phyloP scores from a whole-genome alignment of 1,284 basidiomycete species.

The Bjerkandera adusta region DNA sequence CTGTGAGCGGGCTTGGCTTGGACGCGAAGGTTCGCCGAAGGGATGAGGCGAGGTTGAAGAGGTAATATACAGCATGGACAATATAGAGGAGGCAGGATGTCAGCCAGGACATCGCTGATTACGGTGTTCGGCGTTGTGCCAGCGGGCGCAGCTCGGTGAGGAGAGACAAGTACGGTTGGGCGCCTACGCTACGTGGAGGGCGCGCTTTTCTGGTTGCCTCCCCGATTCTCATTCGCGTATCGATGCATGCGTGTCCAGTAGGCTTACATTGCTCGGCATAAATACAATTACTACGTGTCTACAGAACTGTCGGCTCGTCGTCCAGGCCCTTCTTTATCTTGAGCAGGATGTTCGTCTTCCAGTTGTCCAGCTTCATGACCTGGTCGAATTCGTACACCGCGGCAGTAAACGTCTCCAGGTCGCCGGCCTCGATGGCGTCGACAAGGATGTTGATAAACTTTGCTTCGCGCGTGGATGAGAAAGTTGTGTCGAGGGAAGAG shows the following conservation, averaged over 20 bases:
- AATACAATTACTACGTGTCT: too few relatives aligned
- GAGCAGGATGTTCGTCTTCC: constrained; percentile 89
- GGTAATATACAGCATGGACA: constrained; percentile 56
- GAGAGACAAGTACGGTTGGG: too few relatives aligned
- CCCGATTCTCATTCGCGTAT: background rate
- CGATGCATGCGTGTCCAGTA: background rate
- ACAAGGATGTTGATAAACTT: constrained; percentile 81
- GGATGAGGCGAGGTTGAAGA: constrained; percentile 40
- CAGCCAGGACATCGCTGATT: constrained; percentile 34
- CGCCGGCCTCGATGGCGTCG: constrained; percentile 79
- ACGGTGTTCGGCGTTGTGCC: too few relatives aligned
- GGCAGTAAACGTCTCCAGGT: constrained; percentile 77
- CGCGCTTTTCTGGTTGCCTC: background rate
- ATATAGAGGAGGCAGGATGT: constrained; percentile 44
- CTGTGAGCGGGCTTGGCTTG: constrained; percentile 45
- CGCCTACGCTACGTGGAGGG: constrained; percentile 6
- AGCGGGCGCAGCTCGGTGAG: constrained; percentile 8
- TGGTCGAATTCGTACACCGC: constrained; percentile 85
- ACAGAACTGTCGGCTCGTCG: constrained; percentile 52
- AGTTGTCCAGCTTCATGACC: constrained; percentile 88
- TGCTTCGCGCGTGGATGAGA: constrained; percentile 84
- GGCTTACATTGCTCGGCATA: background rate
- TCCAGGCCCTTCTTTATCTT: constrained; percentile 85
- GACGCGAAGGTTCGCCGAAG: constrained; percentile 35
- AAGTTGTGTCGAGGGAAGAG: constrained; percentile 75